Evolutionary conservation across 257 asterid genomes (phyloP).

Genomic region (Plantago major): DNA sequence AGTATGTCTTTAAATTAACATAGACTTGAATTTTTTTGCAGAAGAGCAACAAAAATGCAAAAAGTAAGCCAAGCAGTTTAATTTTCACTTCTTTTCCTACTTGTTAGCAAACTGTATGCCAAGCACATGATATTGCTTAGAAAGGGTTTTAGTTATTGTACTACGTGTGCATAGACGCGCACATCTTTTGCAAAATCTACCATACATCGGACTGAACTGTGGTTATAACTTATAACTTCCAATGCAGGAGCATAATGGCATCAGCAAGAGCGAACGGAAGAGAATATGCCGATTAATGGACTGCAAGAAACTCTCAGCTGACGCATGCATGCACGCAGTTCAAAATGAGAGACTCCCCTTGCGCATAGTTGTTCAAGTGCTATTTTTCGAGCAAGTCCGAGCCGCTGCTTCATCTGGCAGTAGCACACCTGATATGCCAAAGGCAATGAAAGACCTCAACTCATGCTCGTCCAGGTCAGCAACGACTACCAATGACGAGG

Average conservation of each 20-base stretch:
- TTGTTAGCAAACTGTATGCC: too few relatives aligned
- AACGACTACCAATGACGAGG: slow-evolving; percentile 61
- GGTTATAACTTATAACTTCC: not conserved
- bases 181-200: not conserved
- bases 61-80: too few relatives aligned
- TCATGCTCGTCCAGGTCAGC: slow-evolving; percentile 51
- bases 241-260: slow-evolving; percentile 51
- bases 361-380: slow-evolving; percentile 69
- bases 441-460: slow-evolving; percentile 51
- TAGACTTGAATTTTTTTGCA: too few relatives aligned
- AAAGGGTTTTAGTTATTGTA: not conserved
- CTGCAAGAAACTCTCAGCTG: slow-evolving; percentile 71
- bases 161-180: not conserved
- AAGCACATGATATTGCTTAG: too few relatives aligned
- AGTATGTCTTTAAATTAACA: too few relatives aligned
- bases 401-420: slow-evolving; percentile 63
- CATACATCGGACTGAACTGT: not conserved
- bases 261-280: slow-evolving; percentile 66
- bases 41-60: too few relatives aligned
- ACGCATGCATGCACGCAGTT: slow-evolving; percentile 67
- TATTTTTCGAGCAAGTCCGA: slow-evolving; percentile 69
- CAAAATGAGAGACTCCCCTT: slow-evolving; percentile 76
- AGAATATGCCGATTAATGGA: slow-evolving; percentile 60
- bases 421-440: slow-evolving; percentile 69
- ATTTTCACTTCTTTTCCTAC: too few relatives aligned